Evolutionary conservation across 1,139 yeast genomes (phyloP).

Genomic region (Scheffersomyces titani): DNA sequence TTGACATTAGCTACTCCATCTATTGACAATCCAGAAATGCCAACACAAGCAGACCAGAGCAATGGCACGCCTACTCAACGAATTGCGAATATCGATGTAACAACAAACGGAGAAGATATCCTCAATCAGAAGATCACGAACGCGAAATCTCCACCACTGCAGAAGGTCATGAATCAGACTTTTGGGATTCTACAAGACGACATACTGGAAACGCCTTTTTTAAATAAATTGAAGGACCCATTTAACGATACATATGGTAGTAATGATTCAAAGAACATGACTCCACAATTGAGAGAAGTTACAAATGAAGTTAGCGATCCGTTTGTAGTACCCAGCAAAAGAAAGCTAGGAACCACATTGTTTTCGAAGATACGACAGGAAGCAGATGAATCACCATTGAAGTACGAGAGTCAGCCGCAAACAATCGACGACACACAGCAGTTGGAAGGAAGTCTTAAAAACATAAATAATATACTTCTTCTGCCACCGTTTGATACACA

Average conservation of each 20-base stretch:
- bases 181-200: constrained; percentile 5
- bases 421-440: not conserved
- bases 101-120: not conserved
- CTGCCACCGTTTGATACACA: not conserved
- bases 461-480: not conserved
- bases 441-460: not conserved
- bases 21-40: constrained; percentile 1
- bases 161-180: constrained; percentile 1
- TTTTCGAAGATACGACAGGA: not conserved
- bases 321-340: not conserved
- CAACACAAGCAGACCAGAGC: constrained; percentile 1
- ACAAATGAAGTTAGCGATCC: not conserved
- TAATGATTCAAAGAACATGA: not conserved
- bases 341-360: not conserved
- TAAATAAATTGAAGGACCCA: constrained; percentile 10
- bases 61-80: not conserved
- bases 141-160: not conserved
- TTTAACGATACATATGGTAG: constrained; percentile 5
- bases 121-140: not conserved
- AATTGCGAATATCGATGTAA: not conserved
- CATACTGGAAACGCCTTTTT: constrained; percentile 10
- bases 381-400: not conserved
- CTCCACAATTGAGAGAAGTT: not conserved
- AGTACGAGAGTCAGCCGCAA: not conserved
- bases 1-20: not conserved